Percentiles rank a stretch among this genome's conserved stretches.
Evolutionary conservation across 441 rosid genomes (phyloP).

Genomic region (Aleurites moluccanus): DNA sequence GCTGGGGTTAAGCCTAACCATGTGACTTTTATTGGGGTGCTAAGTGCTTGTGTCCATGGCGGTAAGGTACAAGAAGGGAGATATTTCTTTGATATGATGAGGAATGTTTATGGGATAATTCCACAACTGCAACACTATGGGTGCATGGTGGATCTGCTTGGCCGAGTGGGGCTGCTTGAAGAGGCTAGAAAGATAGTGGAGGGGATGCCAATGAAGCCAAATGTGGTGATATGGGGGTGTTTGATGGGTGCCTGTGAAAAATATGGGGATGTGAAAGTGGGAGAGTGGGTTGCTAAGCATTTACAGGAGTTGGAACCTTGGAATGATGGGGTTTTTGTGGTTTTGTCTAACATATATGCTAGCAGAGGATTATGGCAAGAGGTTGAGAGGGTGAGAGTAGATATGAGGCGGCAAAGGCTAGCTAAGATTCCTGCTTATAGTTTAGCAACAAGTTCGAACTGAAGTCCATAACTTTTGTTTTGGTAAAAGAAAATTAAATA

Average conservation of each 20-base stretch:
- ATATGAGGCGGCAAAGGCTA: conserved; percentile 55
- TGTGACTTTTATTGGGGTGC: conserved; percentile 70
- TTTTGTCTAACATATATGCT: conserved; percentile 80
- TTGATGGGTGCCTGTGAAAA: conserved; percentile 93
- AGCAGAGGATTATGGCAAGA: conserved; percentile 65
- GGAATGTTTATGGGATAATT: conserved; percentile 40
- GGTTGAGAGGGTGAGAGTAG: conserved; percentile 65
- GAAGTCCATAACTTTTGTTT: conserved; percentile 2
- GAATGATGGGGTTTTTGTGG: conserved; percentile 82
- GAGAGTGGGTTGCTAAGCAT: conserved; percentile 77
- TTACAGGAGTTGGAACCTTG: conserved; percentile 67
- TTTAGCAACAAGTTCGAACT: conserved; percentile 36
- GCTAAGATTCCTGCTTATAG: conserved; percentile 73
- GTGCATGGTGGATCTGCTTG: conserved; percentile 74
- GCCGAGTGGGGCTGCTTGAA: conserved; percentile 62
- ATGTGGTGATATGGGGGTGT: conserved; percentile 72
- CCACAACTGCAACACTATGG: conserved; percentile 71
- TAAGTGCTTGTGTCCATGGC: conserved; percentile 84
- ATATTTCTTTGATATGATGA: conserved; percentile 56
- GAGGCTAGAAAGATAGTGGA: conserved; percentile 69
- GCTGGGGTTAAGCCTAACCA: conserved; percentile 57
- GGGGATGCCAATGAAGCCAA: conserved; percentile 78
- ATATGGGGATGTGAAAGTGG: conserved; percentile 65
- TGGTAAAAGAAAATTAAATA: not conserved
- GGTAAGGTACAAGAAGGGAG: conserved; percentile 72